Percentiles rank a stretch among this genome's conserved stretches.
Conservation (phyloP, 805 yeast species). For the Myxozyma nipponensis region DNA sequence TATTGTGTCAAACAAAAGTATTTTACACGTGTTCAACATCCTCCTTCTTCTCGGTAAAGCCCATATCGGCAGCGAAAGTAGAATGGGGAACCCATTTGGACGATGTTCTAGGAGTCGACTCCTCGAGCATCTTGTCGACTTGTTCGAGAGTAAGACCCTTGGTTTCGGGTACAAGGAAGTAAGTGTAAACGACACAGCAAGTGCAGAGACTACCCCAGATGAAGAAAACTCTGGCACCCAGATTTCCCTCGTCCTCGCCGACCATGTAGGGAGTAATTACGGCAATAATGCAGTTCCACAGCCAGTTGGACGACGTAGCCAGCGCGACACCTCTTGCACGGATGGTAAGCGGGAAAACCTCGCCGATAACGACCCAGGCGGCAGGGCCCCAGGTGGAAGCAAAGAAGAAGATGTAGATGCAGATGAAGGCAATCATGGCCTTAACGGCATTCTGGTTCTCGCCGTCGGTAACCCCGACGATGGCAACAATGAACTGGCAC, state of each 20-base stretch:
- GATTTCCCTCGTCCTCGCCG: constrained; percentile 58
- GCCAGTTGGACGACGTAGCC: constrained; percentile 74
- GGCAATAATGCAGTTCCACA: constrained; percentile 72
- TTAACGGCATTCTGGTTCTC: constrained; percentile 37
- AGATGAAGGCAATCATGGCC: constrained; percentile 55
- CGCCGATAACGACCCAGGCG: constrained; percentile 62
- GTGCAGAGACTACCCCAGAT: constrained; percentile 62
- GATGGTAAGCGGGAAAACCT: constrained; percentile 64
- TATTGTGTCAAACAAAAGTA: neutral
- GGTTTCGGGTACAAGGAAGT: constrained; percentile 68
- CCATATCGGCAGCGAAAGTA: constrained; percentile 16
- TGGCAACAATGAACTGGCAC: constrained; percentile 64
- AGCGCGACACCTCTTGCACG: constrained; percentile 69
- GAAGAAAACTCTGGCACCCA: constrained; percentile 64
- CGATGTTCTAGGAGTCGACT: constrained; percentile 8
- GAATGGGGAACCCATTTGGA: constrained; percentile 10
- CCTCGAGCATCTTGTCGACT: constrained; percentile 54
- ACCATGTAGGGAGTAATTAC: constrained; percentile 69
- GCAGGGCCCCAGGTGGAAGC: constrained; percentile 61
- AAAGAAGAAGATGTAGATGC: constrained; percentile 49
- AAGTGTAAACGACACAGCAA: constrained; percentile 40
- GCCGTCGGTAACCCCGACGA: constrained; percentile 52
- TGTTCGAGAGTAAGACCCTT: constrained; percentile 75
- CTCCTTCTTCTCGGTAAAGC: constrained; percentile 2
- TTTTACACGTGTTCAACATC: neutral